These are phyloP conservation scores for Edaphochlamys debaryana DNA, from an alignment of 139 green algal genomes.

Conservation along the genomic window DNA sequence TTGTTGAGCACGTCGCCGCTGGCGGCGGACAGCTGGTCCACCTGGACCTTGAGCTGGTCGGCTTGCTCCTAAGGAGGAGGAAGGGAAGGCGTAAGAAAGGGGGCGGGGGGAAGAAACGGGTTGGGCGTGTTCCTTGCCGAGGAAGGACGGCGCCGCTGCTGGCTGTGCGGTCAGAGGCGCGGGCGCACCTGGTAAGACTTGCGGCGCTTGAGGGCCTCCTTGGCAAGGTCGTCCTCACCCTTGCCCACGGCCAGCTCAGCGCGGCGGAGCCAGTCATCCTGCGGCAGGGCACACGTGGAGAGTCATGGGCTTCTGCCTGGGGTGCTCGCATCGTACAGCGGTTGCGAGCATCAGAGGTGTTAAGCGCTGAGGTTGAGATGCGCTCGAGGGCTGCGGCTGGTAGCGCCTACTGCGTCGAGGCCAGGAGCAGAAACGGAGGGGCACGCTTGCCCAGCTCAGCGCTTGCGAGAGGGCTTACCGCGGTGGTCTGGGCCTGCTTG, in stretches of 20 bases:
- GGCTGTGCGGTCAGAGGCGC: too few relatives aligned
- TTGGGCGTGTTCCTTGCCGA: too few relatives aligned
- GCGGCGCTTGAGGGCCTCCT: constrained; percentile 90
- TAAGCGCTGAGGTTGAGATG: too few relatives aligned
- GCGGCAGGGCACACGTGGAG: neutral
- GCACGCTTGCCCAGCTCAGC: too few relatives aligned
- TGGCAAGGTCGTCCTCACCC: constrained; percentile 95
- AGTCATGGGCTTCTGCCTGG: neutral
- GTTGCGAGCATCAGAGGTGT: neutral
- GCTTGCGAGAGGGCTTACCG: too few relatives aligned
- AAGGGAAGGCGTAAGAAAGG: neutral
- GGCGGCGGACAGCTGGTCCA: constrained; percentile 73
- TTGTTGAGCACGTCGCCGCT: constrained; percentile 36
- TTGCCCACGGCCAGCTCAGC: constrained; percentile 97
- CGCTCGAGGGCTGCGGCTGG: too few relatives aligned
- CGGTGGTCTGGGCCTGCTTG: constrained; percentile 81
- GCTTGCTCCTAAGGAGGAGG: constrained; percentile 82
- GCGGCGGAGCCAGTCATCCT: constrained; percentile 89
- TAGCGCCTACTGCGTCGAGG: too few relatives aligned
- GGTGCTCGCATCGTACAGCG: too few relatives aligned
- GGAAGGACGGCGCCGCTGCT: too few relatives aligned
- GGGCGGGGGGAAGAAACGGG: too few relatives aligned
- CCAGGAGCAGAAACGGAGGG: too few relatives aligned
- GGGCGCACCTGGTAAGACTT: constrained; percentile 89
- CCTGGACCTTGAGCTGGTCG: constrained; percentile 83